These are phyloP conservation scores for Leccinum angustisporum DNA, from an alignment of 1,284 basidiomycete species.

Conservation along the genomic window DNA sequence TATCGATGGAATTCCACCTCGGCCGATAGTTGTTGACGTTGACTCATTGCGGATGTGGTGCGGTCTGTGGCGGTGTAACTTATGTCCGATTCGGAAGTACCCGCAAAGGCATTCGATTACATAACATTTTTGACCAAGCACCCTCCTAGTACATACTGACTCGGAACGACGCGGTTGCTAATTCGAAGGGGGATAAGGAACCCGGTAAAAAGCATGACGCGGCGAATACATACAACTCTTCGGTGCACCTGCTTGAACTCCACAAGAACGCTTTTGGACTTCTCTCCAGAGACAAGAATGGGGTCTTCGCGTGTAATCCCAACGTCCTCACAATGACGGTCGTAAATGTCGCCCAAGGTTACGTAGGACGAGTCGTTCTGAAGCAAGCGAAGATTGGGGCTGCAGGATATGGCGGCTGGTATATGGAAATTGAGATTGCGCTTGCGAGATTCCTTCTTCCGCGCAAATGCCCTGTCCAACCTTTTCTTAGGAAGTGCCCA, in stretches of 20 bases:
- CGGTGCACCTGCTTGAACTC: slow-evolving; percentile 56
- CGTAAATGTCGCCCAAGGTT: slow-evolving; percentile 92
- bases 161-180: too few relatives aligned
- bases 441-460: slow-evolving; percentile 92
- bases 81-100: too few relatives aligned
- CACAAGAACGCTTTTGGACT: slow-evolving; percentile 68
- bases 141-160: too few relatives aligned
- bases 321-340: slow-evolving; percentile 79
- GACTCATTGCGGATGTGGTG: background rate
- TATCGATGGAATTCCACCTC: background rate
- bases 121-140: background rate
- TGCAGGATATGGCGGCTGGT: slow-evolving; percentile 85
- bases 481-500: slow-evolving; percentile 6
- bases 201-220: background rate
- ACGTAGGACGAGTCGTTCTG: slow-evolving; percentile 93
- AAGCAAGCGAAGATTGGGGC: slow-evolving; percentile 81
- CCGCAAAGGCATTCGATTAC: background rate
- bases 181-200: slow-evolving; percentile 8
- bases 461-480: slow-evolving; percentile 65
- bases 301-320: slow-evolving; percentile 90
- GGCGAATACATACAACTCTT: slow-evolving; percentile 45
- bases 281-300: slow-evolving; percentile 80
- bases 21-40: background rate
- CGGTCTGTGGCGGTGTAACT: background rate
- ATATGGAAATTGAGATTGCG: slow-evolving; percentile 92